phyloP scores from a whole-genome alignment of 441 rosid genomes.

The Populus tomentosa region DNA sequence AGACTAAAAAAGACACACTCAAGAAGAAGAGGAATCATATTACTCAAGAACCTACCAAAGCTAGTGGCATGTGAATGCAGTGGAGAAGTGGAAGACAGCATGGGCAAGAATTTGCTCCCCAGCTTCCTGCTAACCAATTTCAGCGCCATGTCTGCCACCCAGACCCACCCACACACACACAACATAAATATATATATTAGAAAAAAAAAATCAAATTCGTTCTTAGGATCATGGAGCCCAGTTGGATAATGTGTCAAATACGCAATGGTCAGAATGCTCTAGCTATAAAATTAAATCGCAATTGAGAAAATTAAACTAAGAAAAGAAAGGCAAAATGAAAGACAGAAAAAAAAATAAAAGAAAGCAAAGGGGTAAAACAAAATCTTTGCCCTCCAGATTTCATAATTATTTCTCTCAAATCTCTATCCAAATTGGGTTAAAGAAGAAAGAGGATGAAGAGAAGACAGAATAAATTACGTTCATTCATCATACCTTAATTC shows the following conservation, averaged over 20 bases:
- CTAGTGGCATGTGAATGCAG: constrained; percentile 93
- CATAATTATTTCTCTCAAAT: not conserved
- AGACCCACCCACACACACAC: not conserved
- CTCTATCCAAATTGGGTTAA: not conserved
- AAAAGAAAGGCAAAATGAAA: too few species aligned
- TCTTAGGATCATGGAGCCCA: not conserved
- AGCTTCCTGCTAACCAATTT: constrained; percentile 41
- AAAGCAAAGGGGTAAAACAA: not conserved
- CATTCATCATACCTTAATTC: not conserved
- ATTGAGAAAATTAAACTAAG: not conserved
- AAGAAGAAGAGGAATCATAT: not conserved
- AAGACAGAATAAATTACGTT: not conserved
- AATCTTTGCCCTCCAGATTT: not conserved
- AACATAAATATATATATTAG: too few species aligned
- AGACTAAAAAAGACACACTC: not conserved
- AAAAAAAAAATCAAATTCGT: not conserved
- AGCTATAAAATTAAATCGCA: not conserved
- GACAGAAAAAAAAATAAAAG: too few species aligned
- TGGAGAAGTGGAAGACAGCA: constrained; percentile 40
- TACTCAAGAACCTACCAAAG: constrained; percentile 51
- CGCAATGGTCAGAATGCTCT: not conserved
- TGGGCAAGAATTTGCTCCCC: constrained; percentile 34
- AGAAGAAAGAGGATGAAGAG: not conserved
- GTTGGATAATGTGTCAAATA: not conserved
- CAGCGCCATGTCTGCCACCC: constrained; percentile 48